Evolutionary conservation across 257 asterid genomes (phyloP), one percentile per base, ranked within the genome.

Genomic region (Solanum chaucha): DNA sequence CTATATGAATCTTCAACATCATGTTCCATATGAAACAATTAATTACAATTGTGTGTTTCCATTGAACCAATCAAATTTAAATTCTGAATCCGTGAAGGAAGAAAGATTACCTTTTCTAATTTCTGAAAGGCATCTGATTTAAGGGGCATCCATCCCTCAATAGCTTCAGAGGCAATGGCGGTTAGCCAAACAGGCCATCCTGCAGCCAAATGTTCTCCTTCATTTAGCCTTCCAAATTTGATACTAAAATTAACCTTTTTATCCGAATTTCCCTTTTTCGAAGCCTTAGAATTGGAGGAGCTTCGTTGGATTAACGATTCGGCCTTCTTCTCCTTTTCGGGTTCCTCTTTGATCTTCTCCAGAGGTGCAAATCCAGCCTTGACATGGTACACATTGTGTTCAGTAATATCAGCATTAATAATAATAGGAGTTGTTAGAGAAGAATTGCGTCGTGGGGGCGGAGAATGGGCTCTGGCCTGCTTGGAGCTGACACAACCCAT

Each of bases 401-500:
- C 46, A 41, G 46, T 41, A 41, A 41, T 41, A 41, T 3, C 71
- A 14, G 67, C 20, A 48, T 48, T 40, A 12, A 89, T 78, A 36
- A 87, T 86, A 22, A 91, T 55, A 87, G 89, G 20, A 28, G 40
- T 13, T 30, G 22, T 26, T 15, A 44, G n/a, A 46, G 65, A 78
- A 22, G 40, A 44, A 80, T 28, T 46, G 65, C 30, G 15, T 20
- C 14, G 14, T 30, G 35, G 84, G 5, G 26, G 88, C 5, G 94
- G 82, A 90, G 92, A 78, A 80, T 80, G 84, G 84, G 84, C 65
- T n/a, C 26, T 26, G 26, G 91, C 93, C 77, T 95, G 92, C 92
- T 93, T 96, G 88, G 98, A 96, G 93, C 95, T 95, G 78, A 95
- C 91, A 77, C 98, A 96, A 93, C 99, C 99, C 99, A 96, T 95